Percentiles rank a stretch among this genome's conserved stretches.
phyloP scores from a whole-genome alignment of 345 rosid genomes.

The Murraya paniculata region DNA sequence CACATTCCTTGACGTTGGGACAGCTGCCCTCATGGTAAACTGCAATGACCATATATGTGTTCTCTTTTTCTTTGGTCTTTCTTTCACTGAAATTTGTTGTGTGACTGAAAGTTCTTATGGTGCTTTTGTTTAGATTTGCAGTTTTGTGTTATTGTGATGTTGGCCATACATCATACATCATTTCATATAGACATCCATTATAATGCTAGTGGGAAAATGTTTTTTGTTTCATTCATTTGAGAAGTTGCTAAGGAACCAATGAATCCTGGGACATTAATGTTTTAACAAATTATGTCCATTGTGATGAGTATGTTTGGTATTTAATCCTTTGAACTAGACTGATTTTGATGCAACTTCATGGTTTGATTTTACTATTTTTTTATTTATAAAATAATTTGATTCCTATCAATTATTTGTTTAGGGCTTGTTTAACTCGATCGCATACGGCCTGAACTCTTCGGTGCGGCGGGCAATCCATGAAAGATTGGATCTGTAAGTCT shows the following conservation, averaged over 20 bases:
- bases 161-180: neutral
- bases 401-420: conserved; percentile 20
- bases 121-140: neutral
- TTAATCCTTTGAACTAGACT: neutral
- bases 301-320: neutral
- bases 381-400: neutral
- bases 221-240: neutral
- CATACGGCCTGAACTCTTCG: conserved; percentile 89
- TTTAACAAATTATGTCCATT: neutral
- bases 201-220: neutral
- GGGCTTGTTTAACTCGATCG: conserved; percentile 97
- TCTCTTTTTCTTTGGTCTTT: conserved; percentile 10
- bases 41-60: conserved; percentile 8
- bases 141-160: neutral
- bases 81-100: neutral
- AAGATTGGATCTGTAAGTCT: conserved; percentile 81
- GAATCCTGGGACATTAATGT: neutral
- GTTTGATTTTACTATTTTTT: conserved; percentile 1
- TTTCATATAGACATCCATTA: neutral
- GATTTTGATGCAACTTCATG: neutral
- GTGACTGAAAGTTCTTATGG: neutral
- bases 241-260: neutral
- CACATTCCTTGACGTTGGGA: conserved; percentile 84
- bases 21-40: conserved; percentile 89
- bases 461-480: conserved; percentile 82